Conservation (phyloP, 2,329 filamentous ascomycete species). For the Trichoderma gracile region DNA sequence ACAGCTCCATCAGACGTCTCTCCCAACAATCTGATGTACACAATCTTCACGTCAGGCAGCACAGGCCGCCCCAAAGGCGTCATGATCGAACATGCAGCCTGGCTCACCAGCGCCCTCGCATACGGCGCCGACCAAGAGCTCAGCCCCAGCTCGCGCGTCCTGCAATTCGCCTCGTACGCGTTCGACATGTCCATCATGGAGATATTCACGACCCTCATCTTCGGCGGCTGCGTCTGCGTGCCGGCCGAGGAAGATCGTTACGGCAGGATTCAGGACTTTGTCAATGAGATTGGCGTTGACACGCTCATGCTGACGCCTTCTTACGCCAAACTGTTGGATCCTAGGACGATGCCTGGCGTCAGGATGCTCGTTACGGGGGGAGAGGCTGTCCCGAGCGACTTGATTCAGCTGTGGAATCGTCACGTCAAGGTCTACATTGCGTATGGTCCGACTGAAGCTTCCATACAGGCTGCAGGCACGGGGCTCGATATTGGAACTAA, state of each 20-base stretch:
- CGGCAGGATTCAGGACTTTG: slow-evolving; percentile 25
- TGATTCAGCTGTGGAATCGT: not conserved
- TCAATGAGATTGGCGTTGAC: slow-evolving; percentile 27
- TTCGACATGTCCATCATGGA: slow-evolving; percentile 33
- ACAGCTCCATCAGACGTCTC: not conserved
- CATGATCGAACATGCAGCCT: slow-evolving; percentile 30
- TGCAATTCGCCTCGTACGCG: slow-evolving; percentile 33
- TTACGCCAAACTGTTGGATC: slow-evolving; percentile 31
- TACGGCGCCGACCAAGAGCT: slow-evolving; percentile 1
- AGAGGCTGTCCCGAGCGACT: slow-evolving; percentile 27
- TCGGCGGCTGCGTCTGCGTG: slow-evolving; percentile 32
- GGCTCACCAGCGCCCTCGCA: slow-evolving; percentile 20
- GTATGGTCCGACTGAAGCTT: slow-evolving; percentile 20
- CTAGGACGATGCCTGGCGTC: slow-evolving; percentile 10
- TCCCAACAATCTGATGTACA: slow-evolving; percentile 14
- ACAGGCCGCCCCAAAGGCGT: slow-evolving; percentile 33
- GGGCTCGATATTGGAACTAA: not conserved
- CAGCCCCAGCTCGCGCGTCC: slow-evolving; percentile 25
- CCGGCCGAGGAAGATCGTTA: slow-evolving; percentile 30
- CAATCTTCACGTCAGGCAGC: slow-evolving; percentile 33
- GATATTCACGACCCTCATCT: slow-evolving; percentile 23
- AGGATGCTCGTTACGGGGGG: slow-evolving; percentile 27
- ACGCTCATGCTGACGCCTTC: slow-evolving; percentile 34
- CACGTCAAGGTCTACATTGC: slow-evolving; percentile 9
- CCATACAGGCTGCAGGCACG: slow-evolving; percentile 4